Conservation (phyloP, 768 basidiomycete species). For the Lentinula aciculospora region DNA sequence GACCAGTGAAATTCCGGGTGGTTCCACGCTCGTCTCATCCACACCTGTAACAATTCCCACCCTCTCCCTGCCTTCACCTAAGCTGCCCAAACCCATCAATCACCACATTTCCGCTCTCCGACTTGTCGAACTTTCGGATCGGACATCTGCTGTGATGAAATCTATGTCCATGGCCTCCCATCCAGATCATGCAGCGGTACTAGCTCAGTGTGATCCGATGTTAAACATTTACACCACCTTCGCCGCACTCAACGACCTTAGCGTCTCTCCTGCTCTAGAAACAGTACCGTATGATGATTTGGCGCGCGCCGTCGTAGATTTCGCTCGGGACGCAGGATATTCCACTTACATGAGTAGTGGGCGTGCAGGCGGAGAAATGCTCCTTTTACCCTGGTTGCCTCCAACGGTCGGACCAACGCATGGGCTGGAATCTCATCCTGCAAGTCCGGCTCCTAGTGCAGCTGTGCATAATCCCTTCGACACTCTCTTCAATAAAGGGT, state of each 20-base stretch:
- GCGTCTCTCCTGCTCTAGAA: conserved; percentile 57
- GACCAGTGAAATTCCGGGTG: not conserved
- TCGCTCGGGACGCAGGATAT: conserved; percentile 33
- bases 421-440: not conserved
- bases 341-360: not conserved
- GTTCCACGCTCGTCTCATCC: not conserved
- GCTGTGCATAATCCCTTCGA: conserved; percentile 65
- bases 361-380: conserved; percentile 54
- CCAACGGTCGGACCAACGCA: conserved; percentile 17
- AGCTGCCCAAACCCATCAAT: not conserved
- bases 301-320: conserved; percentile 60
- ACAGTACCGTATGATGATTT: conserved; percentile 79
- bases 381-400: conserved; percentile 79
- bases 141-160: conserved; percentile 85
- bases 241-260: conserved; percentile 62
- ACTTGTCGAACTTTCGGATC: conserved; percentile 81
- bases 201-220: conserved; percentile 45
- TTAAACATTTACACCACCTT: conserved; percentile 74
- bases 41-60: not conserved
- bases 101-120: conserved; percentile 46
- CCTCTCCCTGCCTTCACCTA: not conserved
- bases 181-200: conserved; percentile 35
- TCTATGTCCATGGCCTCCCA: conserved; percentile 58
- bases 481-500: conserved; percentile 39
- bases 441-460: conserved; percentile 4